Evolutionary conservation across 2,329 filamentous ascomycete species (phyloP), one percentile per base, ranked within the genome.

Genomic region (Lecanoromycetidae sp.): DNA sequence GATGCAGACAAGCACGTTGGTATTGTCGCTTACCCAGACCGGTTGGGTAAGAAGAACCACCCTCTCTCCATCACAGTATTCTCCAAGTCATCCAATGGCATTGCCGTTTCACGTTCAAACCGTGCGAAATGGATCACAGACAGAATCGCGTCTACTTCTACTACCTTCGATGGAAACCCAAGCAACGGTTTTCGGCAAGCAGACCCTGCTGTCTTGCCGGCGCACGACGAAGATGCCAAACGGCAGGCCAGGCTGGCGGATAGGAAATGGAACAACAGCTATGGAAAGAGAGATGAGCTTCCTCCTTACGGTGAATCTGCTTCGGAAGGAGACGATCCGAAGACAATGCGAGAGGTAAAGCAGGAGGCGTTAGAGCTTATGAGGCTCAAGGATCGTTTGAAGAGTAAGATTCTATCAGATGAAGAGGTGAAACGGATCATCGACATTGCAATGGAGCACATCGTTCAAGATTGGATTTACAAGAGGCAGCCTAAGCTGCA

Each of bases 341-440:
- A 75, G 29, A 80, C 76, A 0, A 74, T 71, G 66, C 64, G 63
- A 35, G 80, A 84, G 56, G 80, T 84, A 8, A 70, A 80, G 37
- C 65, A 73, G 25, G 77, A 81, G 50, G 62, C 65, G 33, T 63
- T 66, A 44, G 65, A 68, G 41, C 52, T 56, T 47, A 9, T 55
- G 49, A 50, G 57, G 43, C 20, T 54, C 33, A 20, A 56, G 30
- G 49, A 56, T 15, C 54, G 53, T 51, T 52, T 57, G 36, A 60
- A 52, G 54, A 52, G 22, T 20, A 30, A 29, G 10, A 22, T 52
- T 34, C 61, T 80, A 10, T 61, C 65, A 8, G 27, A 40, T 3
- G 68, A 72, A 0, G 67, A 76, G 33, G 66, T 83, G 19, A 61
- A 71, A 3, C 54, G 60, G 0, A 62, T 76, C 10, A 68, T 90